Conservation (phyloP, 2,329 filamentous ascomycete genomes). For the Dothistroma septosporum region DNA sequence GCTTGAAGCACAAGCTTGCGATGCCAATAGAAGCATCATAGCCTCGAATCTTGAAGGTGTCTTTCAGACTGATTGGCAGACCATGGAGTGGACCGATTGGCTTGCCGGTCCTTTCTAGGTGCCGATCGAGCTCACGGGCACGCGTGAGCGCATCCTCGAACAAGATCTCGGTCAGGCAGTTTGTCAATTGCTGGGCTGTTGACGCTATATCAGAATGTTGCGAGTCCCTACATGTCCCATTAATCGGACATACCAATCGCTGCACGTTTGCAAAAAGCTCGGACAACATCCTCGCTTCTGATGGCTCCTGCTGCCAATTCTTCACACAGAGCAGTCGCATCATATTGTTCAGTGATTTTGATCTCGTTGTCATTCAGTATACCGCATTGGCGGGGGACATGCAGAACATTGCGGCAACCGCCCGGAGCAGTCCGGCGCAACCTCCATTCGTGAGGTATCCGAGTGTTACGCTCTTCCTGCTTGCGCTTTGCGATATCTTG, state of each 20-base stretch:
- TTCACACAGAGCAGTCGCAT: slow-evolving; percentile 41
- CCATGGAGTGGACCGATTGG: slow-evolving; percentile 46
- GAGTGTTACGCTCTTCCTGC: slow-evolving; percentile 38
- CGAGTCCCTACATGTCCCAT: neutral
- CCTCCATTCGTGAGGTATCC: slow-evolving; percentile 46
- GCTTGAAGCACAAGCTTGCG: slow-evolving; percentile 42
- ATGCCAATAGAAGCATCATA: slow-evolving; percentile 41
- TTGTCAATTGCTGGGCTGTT: slow-evolving; percentile 42
- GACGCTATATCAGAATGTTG: neutral
- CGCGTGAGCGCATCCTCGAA: slow-evolving; percentile 37
- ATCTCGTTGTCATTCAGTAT: slow-evolving; percentile 51
- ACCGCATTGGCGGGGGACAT: slow-evolving; percentile 51
- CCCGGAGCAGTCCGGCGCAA: slow-evolving; percentile 27
- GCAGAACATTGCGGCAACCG: slow-evolving; percentile 37
- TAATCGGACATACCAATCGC: slow-evolving; percentile 32
- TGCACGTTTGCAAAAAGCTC: slow-evolving; percentile 47
- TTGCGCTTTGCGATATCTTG: slow-evolving; percentile 41
- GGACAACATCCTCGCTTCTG: slow-evolving; percentile 22
- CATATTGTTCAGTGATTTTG: slow-evolving; percentile 53
- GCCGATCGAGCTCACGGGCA: slow-evolving; percentile 40
- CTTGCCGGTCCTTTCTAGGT: slow-evolving; percentile 33
- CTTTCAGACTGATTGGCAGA: slow-evolving; percentile 36
- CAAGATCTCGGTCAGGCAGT: slow-evolving; percentile 45
- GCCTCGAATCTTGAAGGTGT: slow-evolving; percentile 36
- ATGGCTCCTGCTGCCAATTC: slow-evolving; percentile 32